Conservation (phyloP, 2,329 filamentous ascomycete species). For the Cordyceps fumosorosea region DNA sequence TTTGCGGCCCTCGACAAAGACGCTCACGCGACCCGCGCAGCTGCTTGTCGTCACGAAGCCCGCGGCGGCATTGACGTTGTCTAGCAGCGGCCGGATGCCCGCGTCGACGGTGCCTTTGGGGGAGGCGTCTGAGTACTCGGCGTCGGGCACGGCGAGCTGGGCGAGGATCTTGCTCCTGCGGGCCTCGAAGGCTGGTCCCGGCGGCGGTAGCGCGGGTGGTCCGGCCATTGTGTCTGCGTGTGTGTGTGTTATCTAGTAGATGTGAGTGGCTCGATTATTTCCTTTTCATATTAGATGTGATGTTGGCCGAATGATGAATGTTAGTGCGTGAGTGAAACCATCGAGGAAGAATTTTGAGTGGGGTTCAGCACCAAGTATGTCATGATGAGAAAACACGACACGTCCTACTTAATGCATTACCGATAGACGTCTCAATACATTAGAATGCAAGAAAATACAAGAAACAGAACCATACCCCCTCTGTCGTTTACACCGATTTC, state of each 20-base stretch:
- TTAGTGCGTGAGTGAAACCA: no score
- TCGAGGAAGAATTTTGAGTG: not conserved
- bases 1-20: constrained; percentile 76
- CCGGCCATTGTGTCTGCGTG: not conserved
- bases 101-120: constrained; percentile 84
- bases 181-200: constrained; percentile 38
- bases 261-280: not conserved
- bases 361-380: not conserved
- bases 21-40: constrained; percentile 79
- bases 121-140: constrained; percentile 73
- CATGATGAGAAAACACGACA: no score
- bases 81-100: constrained; percentile 70
- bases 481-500: not conserved
- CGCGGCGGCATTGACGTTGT: constrained; percentile 65
- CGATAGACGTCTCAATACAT: not conserved
- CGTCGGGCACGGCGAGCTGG: constrained; percentile 60
- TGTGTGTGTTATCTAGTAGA: not conserved
- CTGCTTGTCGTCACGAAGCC: constrained; percentile 89
- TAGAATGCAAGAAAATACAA: not conserved
- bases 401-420: no score
- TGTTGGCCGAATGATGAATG: no score
- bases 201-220: constrained; percentile 20
- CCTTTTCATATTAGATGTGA: not conserved
- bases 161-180: constrained; percentile 70
- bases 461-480: not conserved